These are phyloP conservation scores for Limnanthes douglasii DNA, from an alignment of 345 rosid species.

Conservation along the genomic window DNA sequence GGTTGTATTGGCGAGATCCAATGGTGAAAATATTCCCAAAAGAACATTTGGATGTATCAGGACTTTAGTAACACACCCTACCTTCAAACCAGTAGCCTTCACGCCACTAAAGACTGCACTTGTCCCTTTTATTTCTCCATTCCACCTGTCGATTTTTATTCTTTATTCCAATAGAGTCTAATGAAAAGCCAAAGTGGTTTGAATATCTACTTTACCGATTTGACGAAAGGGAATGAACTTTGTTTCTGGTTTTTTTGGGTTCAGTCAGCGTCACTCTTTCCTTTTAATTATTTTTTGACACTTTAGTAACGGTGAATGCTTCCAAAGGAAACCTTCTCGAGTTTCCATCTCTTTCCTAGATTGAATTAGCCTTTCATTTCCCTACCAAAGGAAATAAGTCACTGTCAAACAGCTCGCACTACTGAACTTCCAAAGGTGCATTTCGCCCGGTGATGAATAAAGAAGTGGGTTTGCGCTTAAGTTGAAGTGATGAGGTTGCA, in stretches of 20 bases:
- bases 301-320: not conserved
- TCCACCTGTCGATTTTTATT: not conserved
- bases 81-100: not conserved
- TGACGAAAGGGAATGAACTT: not conserved
- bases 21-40: slow-evolving; percentile 1
- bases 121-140: not conserved
- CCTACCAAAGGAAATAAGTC: not conserved
- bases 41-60: not conserved
- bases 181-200: not conserved
- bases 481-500: not conserved
- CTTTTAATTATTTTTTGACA: not conserved
- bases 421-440: not conserved
- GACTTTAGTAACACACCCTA: too few species aligned
- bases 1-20: slow-evolving; percentile 6
- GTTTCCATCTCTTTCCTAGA: slow-evolving; percentile 1
- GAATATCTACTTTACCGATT: not conserved
- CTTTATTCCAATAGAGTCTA: not conserved
- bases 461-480: too few species aligned
- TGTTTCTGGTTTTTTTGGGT: not conserved
- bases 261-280: not conserved
- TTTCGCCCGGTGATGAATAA: not conserved
- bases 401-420: not conserved
- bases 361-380: slow-evolving; percentile 1
- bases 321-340: not conserved
- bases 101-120: not conserved